These are phyloP conservation scores for Fagopyrum tataricum DNA, from an alignment of 148 eudicot genomes.

Conservation along the genomic window DNA sequence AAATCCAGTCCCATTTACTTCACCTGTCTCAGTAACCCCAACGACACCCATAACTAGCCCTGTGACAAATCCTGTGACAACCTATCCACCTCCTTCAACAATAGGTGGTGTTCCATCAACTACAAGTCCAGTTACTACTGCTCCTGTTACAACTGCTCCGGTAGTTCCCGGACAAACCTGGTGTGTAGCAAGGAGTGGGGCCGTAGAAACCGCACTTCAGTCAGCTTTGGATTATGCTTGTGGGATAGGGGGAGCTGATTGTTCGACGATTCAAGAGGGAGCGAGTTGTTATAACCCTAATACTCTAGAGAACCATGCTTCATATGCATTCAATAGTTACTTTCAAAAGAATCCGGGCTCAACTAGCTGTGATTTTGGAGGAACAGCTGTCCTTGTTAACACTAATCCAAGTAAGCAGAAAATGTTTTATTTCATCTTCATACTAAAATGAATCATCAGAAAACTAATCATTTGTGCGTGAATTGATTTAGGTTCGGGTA, in stretches of 20 bases:
- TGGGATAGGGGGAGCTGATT: constrained; percentile 81
- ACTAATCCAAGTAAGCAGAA: constrained; percentile 73
- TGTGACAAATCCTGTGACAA: constrained; percentile 33
- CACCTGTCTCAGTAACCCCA: constrained; percentile 29
- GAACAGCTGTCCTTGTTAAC: constrained; percentile 52
- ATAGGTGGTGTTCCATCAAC: constrained; percentile 27
- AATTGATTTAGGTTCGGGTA: constrained; percentile 56
- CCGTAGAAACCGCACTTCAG: constrained; percentile 42
- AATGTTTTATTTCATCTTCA: background rate
- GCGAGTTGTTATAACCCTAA: constrained; percentile 69
- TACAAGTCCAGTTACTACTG: constrained; percentile 29
- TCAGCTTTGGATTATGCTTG: constrained; percentile 83
- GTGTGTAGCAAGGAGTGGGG: constrained; percentile 76
- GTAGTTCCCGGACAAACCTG: constrained; percentile 53
- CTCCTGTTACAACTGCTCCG: constrained; percentile 24
- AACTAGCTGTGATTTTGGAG: constrained; percentile 89
- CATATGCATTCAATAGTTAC: constrained; percentile 81
- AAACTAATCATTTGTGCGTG: background rate
- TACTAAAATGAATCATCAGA: background rate
- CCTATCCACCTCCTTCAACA: constrained; percentile 26
- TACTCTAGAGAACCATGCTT: constrained; percentile 69
- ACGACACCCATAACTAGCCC: constrained; percentile 37
- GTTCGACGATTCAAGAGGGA: constrained; percentile 64
- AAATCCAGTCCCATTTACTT: constrained; percentile 23
- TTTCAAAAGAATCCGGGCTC: constrained; percentile 66